A percentile compares a stretch with the other conserved stretches of the same genome.
phyloP scores from a whole-genome alignment of 768 basidiomycete genomes.

The Russula brevipes region DNA sequence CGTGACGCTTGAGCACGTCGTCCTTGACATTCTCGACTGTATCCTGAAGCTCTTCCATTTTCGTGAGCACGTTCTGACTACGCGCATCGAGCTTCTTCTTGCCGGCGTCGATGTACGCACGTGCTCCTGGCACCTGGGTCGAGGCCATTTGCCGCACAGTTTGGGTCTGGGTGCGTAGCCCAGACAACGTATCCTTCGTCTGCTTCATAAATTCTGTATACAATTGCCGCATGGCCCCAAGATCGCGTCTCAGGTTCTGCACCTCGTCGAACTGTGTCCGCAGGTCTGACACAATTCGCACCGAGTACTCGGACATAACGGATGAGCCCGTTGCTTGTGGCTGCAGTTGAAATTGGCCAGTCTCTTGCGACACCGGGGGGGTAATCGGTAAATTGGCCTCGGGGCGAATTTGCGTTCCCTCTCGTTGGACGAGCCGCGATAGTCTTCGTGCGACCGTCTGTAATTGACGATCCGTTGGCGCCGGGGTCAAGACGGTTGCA shows the following conservation, averaged over 20 bases:
- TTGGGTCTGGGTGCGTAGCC: constrained; percentile 77
- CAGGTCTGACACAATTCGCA: constrained; percentile 71
- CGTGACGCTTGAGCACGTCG: constrained; percentile 84
- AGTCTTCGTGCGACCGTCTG: constrained; percentile 66
- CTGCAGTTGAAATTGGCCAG: constrained; percentile 57
- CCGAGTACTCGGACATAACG: constrained; percentile 63
- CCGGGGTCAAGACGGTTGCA: constrained; percentile 51
- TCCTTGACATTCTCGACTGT: constrained; percentile 83
- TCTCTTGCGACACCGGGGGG: constrained; percentile 54
- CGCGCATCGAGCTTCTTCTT: constrained; percentile 87
- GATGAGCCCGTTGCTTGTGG: constrained; percentile 76
- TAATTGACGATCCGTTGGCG: constrained; percentile 72
- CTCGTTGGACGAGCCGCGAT: constrained; percentile 54
- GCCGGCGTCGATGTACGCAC: constrained; percentile 85
- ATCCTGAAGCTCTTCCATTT: constrained; percentile 91
- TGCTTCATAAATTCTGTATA: constrained; percentile 91
- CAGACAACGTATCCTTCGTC: constrained; percentile 79
- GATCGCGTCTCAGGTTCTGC: constrained; percentile 86
- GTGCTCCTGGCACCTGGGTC: constrained; percentile 75
- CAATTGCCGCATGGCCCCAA: constrained; percentile 89
- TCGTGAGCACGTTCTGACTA: constrained; percentile 85
- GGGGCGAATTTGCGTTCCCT: constrained; percentile 32
- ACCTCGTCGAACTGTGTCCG: constrained; percentile 94
- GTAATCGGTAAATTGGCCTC: constrained; percentile 27
- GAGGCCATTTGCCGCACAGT: constrained; percentile 83